Evolutionary conservation across 2,329 filamentous ascomycete genomes (phyloP).

Genomic region (Macrophomina tecta): DNA sequence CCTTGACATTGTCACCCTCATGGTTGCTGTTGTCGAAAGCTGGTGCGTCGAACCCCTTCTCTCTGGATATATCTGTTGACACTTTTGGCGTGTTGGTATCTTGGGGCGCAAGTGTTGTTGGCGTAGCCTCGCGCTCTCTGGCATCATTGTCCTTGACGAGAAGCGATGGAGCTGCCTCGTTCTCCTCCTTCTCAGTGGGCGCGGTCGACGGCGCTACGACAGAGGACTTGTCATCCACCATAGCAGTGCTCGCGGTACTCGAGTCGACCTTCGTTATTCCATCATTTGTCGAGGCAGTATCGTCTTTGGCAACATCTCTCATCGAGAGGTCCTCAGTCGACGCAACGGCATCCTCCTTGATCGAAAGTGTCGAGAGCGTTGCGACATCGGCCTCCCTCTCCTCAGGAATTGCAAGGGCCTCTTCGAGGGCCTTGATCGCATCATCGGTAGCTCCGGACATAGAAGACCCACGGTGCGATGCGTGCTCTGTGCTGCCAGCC

Average conservation of each 20-base stretch:
- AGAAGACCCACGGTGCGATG: constrained; percentile 35
- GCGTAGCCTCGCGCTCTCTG: background rate
- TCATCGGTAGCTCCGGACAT: constrained; percentile 36
- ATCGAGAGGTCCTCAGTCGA: background rate
- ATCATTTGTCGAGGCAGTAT: constrained; percentile 9
- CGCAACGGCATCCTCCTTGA: background rate
- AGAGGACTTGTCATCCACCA: constrained; percentile 19
- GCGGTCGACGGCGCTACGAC: constrained; percentile 4
- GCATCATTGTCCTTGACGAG: constrained; percentile 15
- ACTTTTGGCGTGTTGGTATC: constrained; percentile 9
- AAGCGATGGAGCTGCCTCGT: background rate
- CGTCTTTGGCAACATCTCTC: background rate
- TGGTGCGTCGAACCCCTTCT: constrained; percentile 17
- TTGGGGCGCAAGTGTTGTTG: background rate
- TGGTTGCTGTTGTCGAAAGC: constrained; percentile 9
- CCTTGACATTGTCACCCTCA: constrained; percentile 16
- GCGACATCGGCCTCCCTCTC: constrained; percentile 28
- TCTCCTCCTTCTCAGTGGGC: constrained; percentile 9
- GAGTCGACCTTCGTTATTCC: constrained; percentile 17
- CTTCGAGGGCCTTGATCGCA: constrained; percentile 42
- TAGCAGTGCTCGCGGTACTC: constrained; percentile 13
- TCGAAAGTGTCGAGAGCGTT: constrained; percentile 7
- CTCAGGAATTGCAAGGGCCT: constrained; percentile 37
- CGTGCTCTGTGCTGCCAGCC: constrained; percentile 23
- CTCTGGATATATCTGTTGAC: background rate